Base-by-base conservation (phyloP, 176 grass and related monocot genomes). In the Alloteropsis semialata region DNA sequence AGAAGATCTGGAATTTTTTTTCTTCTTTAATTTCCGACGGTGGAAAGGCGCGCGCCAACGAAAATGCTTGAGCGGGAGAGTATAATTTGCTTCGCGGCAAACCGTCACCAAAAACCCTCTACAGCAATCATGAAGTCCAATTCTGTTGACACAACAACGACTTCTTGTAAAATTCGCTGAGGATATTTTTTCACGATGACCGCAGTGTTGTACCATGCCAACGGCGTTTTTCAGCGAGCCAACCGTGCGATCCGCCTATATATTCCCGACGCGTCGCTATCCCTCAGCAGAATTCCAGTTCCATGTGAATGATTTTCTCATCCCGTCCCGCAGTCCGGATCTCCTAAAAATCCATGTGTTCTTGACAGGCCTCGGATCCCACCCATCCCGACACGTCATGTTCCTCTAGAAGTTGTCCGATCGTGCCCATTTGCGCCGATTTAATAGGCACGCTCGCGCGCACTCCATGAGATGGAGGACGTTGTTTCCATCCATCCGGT, bases 401-500 rank as follows among this genome's bases (percentile, higher is more conserved):
- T 48, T 29, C 41, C 68, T 71, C 68, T 71, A 44, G 43, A 72
- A 11, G 4, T 46, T 44, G 43, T 72, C 42, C 69, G 69, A 49
- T 72, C 69, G 43, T 48, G 69, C 25, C 69, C 69, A 48, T 72
- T 49, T 16, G n/a, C 25, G 5, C 69, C 22, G 38, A 30, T 70
- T 69, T 18, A 62, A 10, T 24, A 64, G 4, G 11, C 5, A 3
- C 3, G 7, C 17, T 7, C 64, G 19, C 34, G 36, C 68, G 24
- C 69, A 19, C 8, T 21, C 43, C 69, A 30, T 28, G 24, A 29
- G 25, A 72, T 12, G 2, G 27, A 72, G 25, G 69, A 32, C 44
- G 25, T 72, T 19, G 69, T 49, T 72, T 72, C 69, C 69, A 49
- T 72, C 8, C 69, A 49, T 72, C 8, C 69, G 43, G 43, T 72